Conservation (phyloP, 805 yeast species). For the Candida namnaoensis region DNA sequence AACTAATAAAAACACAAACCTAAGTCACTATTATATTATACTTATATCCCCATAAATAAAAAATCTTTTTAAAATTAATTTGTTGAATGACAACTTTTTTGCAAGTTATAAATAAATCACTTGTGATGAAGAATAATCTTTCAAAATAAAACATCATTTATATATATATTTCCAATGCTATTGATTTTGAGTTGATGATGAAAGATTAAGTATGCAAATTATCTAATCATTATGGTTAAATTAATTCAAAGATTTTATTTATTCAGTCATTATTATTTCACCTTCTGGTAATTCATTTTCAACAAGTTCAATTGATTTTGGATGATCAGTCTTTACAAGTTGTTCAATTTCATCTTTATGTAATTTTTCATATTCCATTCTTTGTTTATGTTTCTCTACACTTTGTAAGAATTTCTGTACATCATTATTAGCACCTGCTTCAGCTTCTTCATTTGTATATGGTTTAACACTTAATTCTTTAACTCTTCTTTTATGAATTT, state of each 20-base stretch:
- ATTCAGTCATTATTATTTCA: slow-evolving; percentile 1
- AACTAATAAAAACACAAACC: background rate
- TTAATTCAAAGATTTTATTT: background rate
- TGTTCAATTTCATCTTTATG: slow-evolving; percentile 30
- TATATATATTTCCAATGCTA: too few species aligned
- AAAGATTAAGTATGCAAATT: too few species aligned
- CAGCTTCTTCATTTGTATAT: slow-evolving; percentile 80
- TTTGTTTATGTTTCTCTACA: slow-evolving; percentile 51
- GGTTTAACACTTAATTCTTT: slow-evolving; percentile 71
- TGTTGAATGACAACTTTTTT: too few species aligned
- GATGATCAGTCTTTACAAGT: slow-evolving; percentile 16
- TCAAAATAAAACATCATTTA: too few species aligned
- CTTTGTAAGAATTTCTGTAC: slow-evolving; percentile 55
- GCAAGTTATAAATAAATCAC: too few species aligned
- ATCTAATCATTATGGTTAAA: too few species aligned
- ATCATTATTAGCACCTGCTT: slow-evolving; percentile 83
- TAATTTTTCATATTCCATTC: slow-evolving; percentile 37
- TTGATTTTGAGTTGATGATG: too few species aligned
- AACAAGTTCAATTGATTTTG: slow-evolving; percentile 19
- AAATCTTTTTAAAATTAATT: too few species aligned
- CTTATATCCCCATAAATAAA: too few species aligned
- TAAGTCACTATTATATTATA: too few species aligned
- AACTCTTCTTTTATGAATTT: slow-evolving; percentile 81
- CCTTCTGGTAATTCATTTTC: slow-evolving; percentile 2
- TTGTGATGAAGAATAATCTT: too few species aligned